A percentile compares a stretch with the other conserved stretches of the same genome.
phyloP scores from a whole-genome alignment of 1,284 basidiomycete genomes.

The Rhodotorula sp. region DNA sequence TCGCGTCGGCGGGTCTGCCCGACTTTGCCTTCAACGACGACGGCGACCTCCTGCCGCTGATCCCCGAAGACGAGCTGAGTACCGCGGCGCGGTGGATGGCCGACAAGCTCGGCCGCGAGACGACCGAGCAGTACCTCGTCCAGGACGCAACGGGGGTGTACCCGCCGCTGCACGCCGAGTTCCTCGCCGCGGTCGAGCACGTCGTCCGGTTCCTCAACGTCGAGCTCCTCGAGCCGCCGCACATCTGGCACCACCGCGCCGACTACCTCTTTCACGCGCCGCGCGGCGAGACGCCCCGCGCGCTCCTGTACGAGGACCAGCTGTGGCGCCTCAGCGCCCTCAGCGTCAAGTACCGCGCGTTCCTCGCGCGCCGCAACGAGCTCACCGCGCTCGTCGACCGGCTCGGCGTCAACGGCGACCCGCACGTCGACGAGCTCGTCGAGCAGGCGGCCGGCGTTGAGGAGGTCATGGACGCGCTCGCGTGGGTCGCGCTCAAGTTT shows the following conservation, averaged over 20 bases:
- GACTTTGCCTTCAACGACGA: constrained; percentile 65
- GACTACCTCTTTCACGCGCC: constrained; percentile 75
- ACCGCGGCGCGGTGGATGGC: constrained; percentile 29
- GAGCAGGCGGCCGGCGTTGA: constrained; percentile 64
- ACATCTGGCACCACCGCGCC: constrained; percentile 89
- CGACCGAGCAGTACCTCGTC: constrained; percentile 66
- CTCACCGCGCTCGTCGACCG: constrained; percentile 65
- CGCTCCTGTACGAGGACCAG: constrained; percentile 74
- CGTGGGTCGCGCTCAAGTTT: constrained; percentile 87
- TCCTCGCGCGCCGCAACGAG: constrained; percentile 70
- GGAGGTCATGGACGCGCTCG: constrained; percentile 84
- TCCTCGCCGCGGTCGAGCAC: constrained; percentile 76
- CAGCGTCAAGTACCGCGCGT: constrained; percentile 81
- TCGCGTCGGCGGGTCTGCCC: constrained; percentile 81
- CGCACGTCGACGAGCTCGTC: constrained; percentile 67
- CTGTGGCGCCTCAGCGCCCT: constrained; percentile 84
- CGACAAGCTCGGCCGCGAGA: constrained; percentile 67
- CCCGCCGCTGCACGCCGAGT: constrained; percentile 64
- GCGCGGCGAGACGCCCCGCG: constrained; percentile 50
- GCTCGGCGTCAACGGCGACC: constrained; percentile 51
- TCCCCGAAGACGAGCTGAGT: constrained; percentile 18
- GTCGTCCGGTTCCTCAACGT: constrained; percentile 83
- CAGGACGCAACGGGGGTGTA: constrained; percentile 57
- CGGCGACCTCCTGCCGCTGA: constrained; percentile 55
- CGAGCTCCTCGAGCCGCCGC: constrained; percentile 87